Base-by-base conservation (phyloP, 2,329 filamentous ascomycete genomes). In the Huntiella savannae region DNA sequence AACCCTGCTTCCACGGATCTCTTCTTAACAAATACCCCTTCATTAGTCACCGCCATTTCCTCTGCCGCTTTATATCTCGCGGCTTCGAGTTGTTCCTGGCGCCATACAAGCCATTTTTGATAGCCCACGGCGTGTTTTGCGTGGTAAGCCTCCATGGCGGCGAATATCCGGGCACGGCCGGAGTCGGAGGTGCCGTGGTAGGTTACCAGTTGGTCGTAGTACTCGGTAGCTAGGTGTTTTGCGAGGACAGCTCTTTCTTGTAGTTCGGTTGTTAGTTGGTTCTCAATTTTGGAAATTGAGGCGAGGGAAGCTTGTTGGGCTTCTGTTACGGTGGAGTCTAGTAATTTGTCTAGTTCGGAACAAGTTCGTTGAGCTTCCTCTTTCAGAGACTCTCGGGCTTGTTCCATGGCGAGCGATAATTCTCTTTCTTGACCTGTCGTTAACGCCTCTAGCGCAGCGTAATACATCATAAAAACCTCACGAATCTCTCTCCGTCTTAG, bases 161-260 rank as follows among this genome's bases (percentile, higher is more conserved):
- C 13, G 54, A 55, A 4, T 54, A 53, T 61, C 63, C 70, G 52
- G 63, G 68, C 1, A 45, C 28, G 19, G 3, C 41, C 41, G 19
- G 45, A 37, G 8, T 33, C 36, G 33, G 44, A 16, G 5, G 10
- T n/a, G 13, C 32, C 32, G 10, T 47, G 49, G 19, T 44, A 45
- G 13, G 16, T 52, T 12, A 51, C 42, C 5, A 73, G 58, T 35
- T 60, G 55, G 11, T 52, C 50, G 0, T 60, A 53, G 52, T 73
- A 73, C 32, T 62, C 55, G 3, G 62, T 58, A 51, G 73, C 68
- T 4, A 69, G 56, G 5, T 53, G 55, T 7, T 55, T 55, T 53
- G 73, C 70, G 38, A 62, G 57, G 1, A 53, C 54, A 0, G 62
- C 57, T 1, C 69, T 64, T 3, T 54, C 50, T 4, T 55, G 55